Conservation (phyloP, 2,329 filamentous ascomycete species). For the Claviceps sp. region DNA sequence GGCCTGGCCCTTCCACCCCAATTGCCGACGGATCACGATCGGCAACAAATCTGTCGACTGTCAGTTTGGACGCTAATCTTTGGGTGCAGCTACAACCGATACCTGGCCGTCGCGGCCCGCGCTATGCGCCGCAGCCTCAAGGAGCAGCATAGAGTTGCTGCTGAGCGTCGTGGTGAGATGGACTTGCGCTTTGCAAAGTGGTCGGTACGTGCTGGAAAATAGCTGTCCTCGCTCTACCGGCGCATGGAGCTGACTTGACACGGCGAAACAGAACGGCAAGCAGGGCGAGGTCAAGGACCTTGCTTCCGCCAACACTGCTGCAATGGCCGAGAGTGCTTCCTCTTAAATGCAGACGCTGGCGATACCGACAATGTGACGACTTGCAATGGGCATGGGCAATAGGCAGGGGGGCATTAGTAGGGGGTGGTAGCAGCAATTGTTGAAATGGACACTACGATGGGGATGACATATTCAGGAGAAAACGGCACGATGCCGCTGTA, state of each 20-base stretch:
- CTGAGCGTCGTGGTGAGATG: slow-evolving; percentile 81
- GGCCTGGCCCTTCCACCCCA: background rate
- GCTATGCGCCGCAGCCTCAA: slow-evolving; percentile 94
- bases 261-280: slow-evolving; percentile 70
- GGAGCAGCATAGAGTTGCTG: slow-evolving; percentile 76
- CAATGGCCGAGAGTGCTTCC: slow-evolving; percentile 24
- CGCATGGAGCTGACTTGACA: slow-evolving; percentile 14
- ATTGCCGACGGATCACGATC: background rate
- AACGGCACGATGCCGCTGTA: slow-evolving; percentile 16
- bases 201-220: slow-evolving; percentile 50
- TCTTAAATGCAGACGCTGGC: slow-evolving; percentile 13
- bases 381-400: background rate
- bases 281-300: slow-evolving; percentile 74
- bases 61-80: slow-evolving; percentile 1
- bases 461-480: background rate
- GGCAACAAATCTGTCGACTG: slow-evolving; percentile 1
- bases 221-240: background rate
- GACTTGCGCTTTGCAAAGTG: slow-evolving; percentile 89
- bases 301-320: slow-evolving; percentile 37
- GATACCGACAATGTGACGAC: background rate
- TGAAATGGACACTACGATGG: background rate
- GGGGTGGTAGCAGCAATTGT: background rate
- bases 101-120: slow-evolving; percentile 88
- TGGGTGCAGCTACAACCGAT: slow-evolving; percentile 85
- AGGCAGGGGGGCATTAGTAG: background rate